These are phyloP conservation scores for Microcyclosporella mali DNA, from an alignment of 2,329 filamentous ascomycete genomes.

Conservation along the genomic window DNA sequence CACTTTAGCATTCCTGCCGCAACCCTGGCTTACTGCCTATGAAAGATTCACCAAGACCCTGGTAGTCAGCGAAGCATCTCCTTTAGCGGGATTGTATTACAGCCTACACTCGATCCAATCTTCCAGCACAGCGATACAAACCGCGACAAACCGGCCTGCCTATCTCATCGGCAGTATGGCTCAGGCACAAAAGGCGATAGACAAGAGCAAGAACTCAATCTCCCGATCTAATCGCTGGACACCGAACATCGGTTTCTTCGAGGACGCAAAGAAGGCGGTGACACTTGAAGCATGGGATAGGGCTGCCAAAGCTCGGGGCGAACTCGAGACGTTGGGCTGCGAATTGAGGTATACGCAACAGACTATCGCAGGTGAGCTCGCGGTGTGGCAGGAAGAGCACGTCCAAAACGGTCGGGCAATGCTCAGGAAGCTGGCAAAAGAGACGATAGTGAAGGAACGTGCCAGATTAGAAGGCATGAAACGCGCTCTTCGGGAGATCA, in stretches of 20 bases:
- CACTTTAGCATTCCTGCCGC: constrained; percentile 61
- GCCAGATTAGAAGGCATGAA: constrained; percentile 73
- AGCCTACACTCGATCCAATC: constrained; percentile 73
- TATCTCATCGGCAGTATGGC: constrained; percentile 70
- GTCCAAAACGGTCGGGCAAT: constrained; percentile 69
- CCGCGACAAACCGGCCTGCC: constrained; percentile 71
- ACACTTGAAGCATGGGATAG: constrained; percentile 81
- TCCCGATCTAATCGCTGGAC: constrained; percentile 73
- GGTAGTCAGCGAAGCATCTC: constrained; percentile 63
- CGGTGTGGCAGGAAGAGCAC: constrained; percentile 88
- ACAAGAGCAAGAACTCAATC: constrained; percentile 70
- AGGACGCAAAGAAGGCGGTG: constrained; percentile 76
- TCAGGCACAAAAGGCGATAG: constrained; percentile 66
- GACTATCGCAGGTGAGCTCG: constrained; percentile 83
- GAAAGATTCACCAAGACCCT: constrained; percentile 63
- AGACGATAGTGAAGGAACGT: constrained; percentile 73
- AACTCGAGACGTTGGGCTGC: constrained; percentile 66
- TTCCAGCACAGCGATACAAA: constrained; percentile 74
- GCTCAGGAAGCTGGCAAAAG: constrained; percentile 67
- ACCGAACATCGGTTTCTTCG: constrained; percentile 57
- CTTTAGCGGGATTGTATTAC: constrained; percentile 66
- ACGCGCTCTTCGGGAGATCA: constrained; percentile 61
- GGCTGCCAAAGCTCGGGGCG: constrained; percentile 61
- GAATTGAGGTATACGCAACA: constrained; percentile 90
- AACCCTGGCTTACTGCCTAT: constrained; percentile 62